phyloP scores from a whole-genome alignment of 805 yeast species.

The Schizosaccharomyces osmophilus region DNA sequence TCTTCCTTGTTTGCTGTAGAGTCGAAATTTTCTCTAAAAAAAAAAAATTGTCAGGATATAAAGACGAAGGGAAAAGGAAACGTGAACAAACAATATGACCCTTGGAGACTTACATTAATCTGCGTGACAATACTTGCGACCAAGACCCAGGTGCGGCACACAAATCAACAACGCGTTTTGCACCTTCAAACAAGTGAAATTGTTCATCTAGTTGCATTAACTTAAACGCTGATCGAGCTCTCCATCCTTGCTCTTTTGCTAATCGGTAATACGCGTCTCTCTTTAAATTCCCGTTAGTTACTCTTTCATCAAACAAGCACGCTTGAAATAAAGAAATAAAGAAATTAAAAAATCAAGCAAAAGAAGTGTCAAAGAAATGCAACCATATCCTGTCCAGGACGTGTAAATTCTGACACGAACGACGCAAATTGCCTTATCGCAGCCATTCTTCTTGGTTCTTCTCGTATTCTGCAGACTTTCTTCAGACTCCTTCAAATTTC shows the following conservation, averaged over 20 bases:
- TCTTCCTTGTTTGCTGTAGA: slow-evolving; percentile 9
- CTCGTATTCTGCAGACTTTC: too few relatives aligned
- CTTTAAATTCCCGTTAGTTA: not conserved
- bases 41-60: not conserved
- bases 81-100: not conserved
- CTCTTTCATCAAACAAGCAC: too few relatives aligned
- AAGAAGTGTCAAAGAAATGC: too few relatives aligned
- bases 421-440: too few relatives aligned
- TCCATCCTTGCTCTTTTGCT: slow-evolving; percentile 94
- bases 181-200: slow-evolving; percentile 50
- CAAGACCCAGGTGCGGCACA: slow-evolving; percentile 99
- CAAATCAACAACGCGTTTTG: slow-evolving; percentile 70
- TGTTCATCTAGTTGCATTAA: slow-evolving; percentile 75
- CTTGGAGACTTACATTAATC: slow-evolving; percentile 18
- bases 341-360: not conserved
- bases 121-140: slow-evolving; percentile 78
- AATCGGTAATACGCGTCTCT: slow-evolving; percentile 20
- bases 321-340: not conserved
- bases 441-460: too few relatives aligned
- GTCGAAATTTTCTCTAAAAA: not conserved
- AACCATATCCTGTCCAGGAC: too few relatives aligned
- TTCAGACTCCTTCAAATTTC: not conserved
- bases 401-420: too few relatives aligned
- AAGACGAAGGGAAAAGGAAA: not conserved
- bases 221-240: slow-evolving; percentile 92